Percentiles rank a stretch among this genome's conserved stretches.
phyloP scores from a whole-genome alignment of 1,139 yeast species.

The Zygoascus sp. region DNA sequence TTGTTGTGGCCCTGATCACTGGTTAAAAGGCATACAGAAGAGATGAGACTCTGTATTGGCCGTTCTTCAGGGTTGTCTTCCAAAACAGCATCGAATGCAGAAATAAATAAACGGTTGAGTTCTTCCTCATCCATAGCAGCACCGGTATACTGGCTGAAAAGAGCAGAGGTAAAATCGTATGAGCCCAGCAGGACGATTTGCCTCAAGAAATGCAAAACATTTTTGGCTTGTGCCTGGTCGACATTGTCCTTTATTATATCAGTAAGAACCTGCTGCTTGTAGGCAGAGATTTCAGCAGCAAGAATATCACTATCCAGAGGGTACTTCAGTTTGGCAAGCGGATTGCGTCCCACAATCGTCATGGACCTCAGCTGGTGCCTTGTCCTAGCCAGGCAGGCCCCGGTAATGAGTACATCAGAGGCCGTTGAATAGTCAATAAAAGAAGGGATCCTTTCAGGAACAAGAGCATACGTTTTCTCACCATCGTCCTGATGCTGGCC shows the following conservation, averaged over 20 bases:
- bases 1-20: slow-evolving; percentile 6
- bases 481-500: neutral
- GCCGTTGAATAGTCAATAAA: slow-evolving; percentile 18
- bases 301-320: slow-evolving; percentile 22
- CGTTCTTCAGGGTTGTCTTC: slow-evolving; percentile 6
- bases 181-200: slow-evolving; percentile 23
- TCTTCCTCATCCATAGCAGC: neutral
- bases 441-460: slow-evolving; percentile 16
- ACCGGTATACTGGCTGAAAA: slow-evolving; percentile 10
- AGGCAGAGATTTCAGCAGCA: slow-evolving; percentile 15
- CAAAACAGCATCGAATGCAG: slow-evolving; percentile 5
- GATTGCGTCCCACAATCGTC: neutral
- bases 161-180: slow-evolving; percentile 20
- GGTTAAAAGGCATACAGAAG: neutral
- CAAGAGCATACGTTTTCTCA: slow-evolving; percentile 13
- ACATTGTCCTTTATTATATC: slow-evolving; percentile 21
- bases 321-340: slow-evolving; percentile 14
- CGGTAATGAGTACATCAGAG: slow-evolving; percentile 21
- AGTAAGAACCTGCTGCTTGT: slow-evolving; percentile 20
- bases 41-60: neutral
- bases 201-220: slow-evolving; percentile 21
- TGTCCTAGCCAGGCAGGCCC: slow-evolving; percentile 18
- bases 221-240: slow-evolving; percentile 16
- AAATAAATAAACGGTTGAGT: slow-evolving; percentile 2
- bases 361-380: slow-evolving; percentile 4